These are phyloP conservation scores for Perkinsus chesapeaki DNA, from an alignment of 169 alveolate species.

Conservation along the genomic window DNA sequence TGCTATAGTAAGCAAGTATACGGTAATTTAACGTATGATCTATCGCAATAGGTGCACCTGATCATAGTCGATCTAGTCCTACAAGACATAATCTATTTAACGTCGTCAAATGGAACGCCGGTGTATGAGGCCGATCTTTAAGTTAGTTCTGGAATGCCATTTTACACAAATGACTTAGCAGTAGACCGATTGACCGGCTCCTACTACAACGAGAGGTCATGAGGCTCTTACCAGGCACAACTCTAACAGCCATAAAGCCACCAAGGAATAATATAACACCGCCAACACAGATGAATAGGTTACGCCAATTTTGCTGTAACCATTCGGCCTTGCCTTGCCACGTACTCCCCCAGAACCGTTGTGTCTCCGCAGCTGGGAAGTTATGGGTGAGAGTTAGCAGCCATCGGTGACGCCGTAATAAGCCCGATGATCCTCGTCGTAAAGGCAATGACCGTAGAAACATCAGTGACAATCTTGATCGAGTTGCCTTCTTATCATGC, in stretches of 20 bases:
- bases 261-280: background rate
- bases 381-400: background rate
- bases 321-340: background rate
- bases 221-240: background rate
- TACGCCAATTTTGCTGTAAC: background rate
- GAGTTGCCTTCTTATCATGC: background rate
- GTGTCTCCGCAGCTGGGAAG: background rate
- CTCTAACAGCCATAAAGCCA: background rate
- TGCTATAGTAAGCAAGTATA: too few species aligned
- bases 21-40: too few species aligned
- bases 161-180: too few species aligned
- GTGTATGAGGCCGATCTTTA: too few species aligned
- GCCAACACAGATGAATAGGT: background rate
- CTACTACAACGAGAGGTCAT: too few species aligned
- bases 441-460: background rate
- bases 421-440: background rate
- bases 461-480: too few species aligned
- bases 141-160: too few species aligned
- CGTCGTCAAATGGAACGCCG: too few species aligned
- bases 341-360: background rate
- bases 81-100: too few species aligned
- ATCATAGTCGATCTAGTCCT: too few species aligned
- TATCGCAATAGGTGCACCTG: too few species aligned
- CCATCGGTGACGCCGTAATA: background rate
- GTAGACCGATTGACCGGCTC: too few species aligned